Evolutionary conservation across 2,329 filamentous ascomycete species (phyloP).

Genomic region (Pestalotiopsis sp.): DNA sequence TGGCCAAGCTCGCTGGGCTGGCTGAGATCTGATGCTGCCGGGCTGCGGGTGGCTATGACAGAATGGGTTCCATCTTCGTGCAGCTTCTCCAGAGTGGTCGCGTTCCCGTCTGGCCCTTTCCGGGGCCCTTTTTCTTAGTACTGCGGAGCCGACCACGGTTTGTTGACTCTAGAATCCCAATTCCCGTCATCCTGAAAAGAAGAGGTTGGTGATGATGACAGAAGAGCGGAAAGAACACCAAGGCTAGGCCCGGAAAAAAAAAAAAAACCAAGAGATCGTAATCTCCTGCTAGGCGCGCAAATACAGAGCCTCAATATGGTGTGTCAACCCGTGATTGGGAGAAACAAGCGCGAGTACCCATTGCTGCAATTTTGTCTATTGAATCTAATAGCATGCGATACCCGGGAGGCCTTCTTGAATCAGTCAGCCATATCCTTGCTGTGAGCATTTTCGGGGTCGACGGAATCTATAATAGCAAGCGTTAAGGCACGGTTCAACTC

Average conservation of each 20-base stretch:
- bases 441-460: neutral
- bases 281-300: conserved; percentile 15
- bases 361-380: conserved; percentile 9
- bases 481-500: neutral
- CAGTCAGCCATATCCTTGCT: conserved; percentile 6
- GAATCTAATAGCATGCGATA: neutral
- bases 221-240: neutral
- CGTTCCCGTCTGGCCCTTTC: neutral
- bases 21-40: neutral
- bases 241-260: neutral
- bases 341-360: conserved; percentile 12
- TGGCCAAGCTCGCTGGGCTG: neutral
- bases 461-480: neutral
- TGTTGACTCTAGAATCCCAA: neutral
- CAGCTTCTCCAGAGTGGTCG: conserved; percentile 8
- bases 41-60: neutral
- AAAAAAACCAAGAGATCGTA: neutral
- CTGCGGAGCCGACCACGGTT: neutral
- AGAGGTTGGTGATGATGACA: neutral
- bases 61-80: neutral
- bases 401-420: conserved; percentile 4
- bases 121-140: neutral
- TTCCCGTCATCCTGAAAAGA: neutral
- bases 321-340: conserved; percentile 17
- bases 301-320: conserved; percentile 7